These are phyloP conservation scores for Penicillium brevicompactum DNA, from an alignment of 2,329 filamentous ascomycete species.

Conservation along the genomic window DNA sequence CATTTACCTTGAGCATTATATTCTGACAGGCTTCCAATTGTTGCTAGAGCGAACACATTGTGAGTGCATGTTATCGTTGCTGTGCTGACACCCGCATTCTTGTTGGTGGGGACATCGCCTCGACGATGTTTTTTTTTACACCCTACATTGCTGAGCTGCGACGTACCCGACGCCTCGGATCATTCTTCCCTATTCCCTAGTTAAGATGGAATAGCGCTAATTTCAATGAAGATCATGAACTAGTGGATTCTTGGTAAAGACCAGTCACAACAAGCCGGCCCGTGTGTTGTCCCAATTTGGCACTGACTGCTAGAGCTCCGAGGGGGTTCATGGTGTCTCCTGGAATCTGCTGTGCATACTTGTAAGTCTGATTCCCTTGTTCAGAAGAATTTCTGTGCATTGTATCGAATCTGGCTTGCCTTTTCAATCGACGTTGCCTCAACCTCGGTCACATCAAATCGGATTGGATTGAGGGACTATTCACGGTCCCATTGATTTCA, in stretches of 20 bases:
- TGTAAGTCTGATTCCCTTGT: constrained; percentile 14
- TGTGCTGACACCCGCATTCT: constrained; percentile 21
- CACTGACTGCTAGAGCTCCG: constrained; percentile 2
- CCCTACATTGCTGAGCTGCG: constrained; percentile 25
- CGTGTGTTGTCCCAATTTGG: constrained; percentile 8
- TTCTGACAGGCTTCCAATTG: too few species aligned
- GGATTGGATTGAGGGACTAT: constrained; percentile 12
- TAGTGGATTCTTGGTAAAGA: constrained; percentile 15
- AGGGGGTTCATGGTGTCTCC: background rate
- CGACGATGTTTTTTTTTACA: constrained; percentile 7
- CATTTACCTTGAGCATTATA: too few species aligned
- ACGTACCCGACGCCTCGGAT: constrained; percentile 1
- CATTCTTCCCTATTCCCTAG: background rate
- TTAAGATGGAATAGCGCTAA: constrained; percentile 1
- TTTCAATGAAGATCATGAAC: constrained; percentile 18
- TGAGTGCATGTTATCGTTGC: background rate
- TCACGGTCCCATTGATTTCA: background rate
- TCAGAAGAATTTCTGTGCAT: background rate
- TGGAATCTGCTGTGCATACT: constrained; percentile 18
- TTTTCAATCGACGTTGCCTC: constrained; percentile 1
- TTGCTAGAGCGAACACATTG: background rate
- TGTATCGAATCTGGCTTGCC: constrained; percentile 1
- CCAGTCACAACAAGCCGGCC: constrained; percentile 19
- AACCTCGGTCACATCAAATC: constrained; percentile 8
- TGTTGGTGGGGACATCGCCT: constrained; percentile 14